Base-by-base conservation (phyloP, 352 stramenopile species). In the Globisporangium recalcitrans region DNA sequence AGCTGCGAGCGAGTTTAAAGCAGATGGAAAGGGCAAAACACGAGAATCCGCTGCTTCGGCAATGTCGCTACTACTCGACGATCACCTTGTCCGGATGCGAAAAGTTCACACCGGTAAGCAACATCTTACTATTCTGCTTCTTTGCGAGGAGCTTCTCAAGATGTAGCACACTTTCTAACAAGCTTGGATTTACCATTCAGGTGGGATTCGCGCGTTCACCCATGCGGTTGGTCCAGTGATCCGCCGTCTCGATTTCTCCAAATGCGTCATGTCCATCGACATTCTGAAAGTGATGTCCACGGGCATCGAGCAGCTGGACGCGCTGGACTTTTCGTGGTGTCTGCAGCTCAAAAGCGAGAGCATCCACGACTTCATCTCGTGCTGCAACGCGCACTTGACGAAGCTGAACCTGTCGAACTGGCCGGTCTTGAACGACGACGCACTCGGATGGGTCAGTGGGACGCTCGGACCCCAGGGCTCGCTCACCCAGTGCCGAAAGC, bases 271-370 rank as follows among this genome's bases (percentile, higher is more conserved):
- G 24, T 74, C 79, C 2, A 62, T 84, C 11, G 73, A 76, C 10
- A 74, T 89, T 51, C 62, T 91, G 56, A 85, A 89, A 60, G 81
- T 93, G n/a, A 70, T 93, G 53, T 78, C 80, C 4, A 86, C 83
- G 1, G 70, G 80, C 6, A 85, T 93, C 51, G 72, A 87, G 26
- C 57, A 57, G 24, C 69, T 93, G 1, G 77, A 90, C 10, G 47
- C 31, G 8, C 63, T 91, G 9, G 68, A 91, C 42, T 83, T 91
- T 54, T 89, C 83, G 27, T 76, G 48, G 26, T 93, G 80, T 40
- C 69, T 69, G 16, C 66, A 70, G 42, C 71, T 93, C 26, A 70
- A 74, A 22, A 79, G 71, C 49, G 81, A 91, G 47, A 67, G 70
- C 22, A 59, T 91, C 22, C 82, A 76, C 22, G 79, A 78, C 49